Evolutionary conservation across 345 rosid genomes (phyloP).

Genomic region (Mercurialis annua): DNA sequence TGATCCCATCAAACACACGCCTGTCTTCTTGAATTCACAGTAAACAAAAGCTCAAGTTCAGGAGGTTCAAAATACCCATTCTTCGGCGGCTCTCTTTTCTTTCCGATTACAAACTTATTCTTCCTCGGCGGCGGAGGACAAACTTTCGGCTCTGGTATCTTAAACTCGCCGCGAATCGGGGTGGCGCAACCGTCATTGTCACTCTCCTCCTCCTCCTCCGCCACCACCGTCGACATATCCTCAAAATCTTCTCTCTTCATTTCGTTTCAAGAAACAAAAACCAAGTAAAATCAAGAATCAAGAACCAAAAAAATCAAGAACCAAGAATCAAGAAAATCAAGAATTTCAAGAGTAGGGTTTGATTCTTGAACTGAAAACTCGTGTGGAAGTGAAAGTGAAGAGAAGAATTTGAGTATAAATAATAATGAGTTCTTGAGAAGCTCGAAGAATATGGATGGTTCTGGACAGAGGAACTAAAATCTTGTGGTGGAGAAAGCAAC

Average conservation of each 20-base stretch:
- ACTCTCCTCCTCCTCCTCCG: not conserved
- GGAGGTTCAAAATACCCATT: slow-evolving; percentile 24
- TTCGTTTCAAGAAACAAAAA: no score
- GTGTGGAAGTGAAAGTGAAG: no score
- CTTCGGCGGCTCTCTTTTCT: slow-evolving; percentile 18
- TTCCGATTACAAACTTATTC: slow-evolving; percentile 2
- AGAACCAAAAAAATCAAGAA: no score
- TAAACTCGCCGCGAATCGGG: slow-evolving; percentile 15
- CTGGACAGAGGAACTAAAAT: not conserved
- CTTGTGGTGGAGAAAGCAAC: not conserved
- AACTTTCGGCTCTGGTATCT: slow-evolving; percentile 12
- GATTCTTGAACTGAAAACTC: no score
- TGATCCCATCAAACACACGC: slow-evolving; percentile 18
- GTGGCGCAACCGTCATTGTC: slow-evolving; percentile 2
- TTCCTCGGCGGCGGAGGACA: slow-evolving; percentile 33
- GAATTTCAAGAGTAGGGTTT: no score
- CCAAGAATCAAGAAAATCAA: no score
- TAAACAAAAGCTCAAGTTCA: slow-evolving; percentile 25
- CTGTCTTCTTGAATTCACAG: slow-evolving; percentile 10
- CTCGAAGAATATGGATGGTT: not conserved
- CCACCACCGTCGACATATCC: not conserved
- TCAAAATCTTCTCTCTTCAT: not conserved
- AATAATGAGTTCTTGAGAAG: no score
- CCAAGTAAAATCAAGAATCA: no score
- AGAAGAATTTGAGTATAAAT: no score